Evolutionary conservation across 495 filamentous ascomycete genomes (phyloP), one percentile per base, ranked within the genome.

Genomic region (Pyrenula massariospora): DNA sequence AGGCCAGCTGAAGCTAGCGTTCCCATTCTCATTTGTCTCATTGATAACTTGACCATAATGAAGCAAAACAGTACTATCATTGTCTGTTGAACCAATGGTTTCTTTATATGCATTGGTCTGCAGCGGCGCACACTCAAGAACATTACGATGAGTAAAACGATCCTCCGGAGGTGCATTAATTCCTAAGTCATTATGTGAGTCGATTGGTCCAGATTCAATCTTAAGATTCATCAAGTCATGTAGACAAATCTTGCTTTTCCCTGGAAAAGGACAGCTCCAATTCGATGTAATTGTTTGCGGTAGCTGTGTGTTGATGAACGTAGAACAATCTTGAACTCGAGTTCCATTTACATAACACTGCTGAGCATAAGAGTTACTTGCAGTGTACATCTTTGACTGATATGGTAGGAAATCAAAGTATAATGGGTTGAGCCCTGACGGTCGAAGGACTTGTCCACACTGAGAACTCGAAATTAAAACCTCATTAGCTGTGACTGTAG

Each of bases 201-300:
- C 60, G 22, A 62, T 25, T 1, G 56, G 24, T 2, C 57, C 59
- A 5, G 59, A 58, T 42, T 62, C 59, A 25, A 62, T 42, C 15
- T 42, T 42, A 8, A 42, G 31, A 42, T 42, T 42, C 31, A 8
- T 42, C 5, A 8, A 42, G 15, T 42, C 15, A 15, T 42, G 31
- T 15, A 42, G 15, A 15, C 31, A 42, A 42, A 42, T 42, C 31
- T 42, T 42, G 5, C 15, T 5, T 8, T 15, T 15, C 15, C 31
- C 31, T 8, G 31, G 15, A 15, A 42, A 42, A 5, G 31, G 31
- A 42, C 31, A 42, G 31, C 31, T 42, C 15, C 8, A 8, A 42
- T 42, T 42, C 31, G 8, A 8, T 8, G 31, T 8, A 5, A 42
- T 15, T 8, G 15, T 42, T 42, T 42, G 31, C 5, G 31, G 31